These are phyloP conservation scores for Acidomyces sp. DNA, from an alignment of 495 filamentous ascomycete genomes.

Conservation along the genomic window DNA sequence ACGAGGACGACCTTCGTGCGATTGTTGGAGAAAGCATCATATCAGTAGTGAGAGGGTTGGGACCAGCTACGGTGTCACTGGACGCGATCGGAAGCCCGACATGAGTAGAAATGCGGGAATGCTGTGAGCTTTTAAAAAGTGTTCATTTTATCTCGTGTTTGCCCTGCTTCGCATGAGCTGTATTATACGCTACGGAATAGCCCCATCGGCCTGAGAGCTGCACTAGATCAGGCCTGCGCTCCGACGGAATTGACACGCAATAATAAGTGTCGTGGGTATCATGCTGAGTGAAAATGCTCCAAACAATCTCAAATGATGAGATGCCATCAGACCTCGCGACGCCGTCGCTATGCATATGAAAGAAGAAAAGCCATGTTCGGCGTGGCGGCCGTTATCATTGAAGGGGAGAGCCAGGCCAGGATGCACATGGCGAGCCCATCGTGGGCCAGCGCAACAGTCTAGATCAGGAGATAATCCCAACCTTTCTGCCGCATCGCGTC, in stretches of 20 bases:
- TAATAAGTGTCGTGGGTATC: constrained; percentile 13
- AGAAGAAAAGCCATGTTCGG: constrained; percentile 1
- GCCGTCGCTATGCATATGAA: constrained; percentile 14
- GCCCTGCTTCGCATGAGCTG: no score
- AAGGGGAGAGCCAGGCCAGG: constrained; percentile 10
- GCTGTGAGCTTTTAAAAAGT: no score
- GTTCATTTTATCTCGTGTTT: no score
- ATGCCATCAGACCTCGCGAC: constrained; percentile 3
- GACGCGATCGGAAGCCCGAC: no score
- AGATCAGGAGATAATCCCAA: constrained; percentile 90
- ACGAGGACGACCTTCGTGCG: no score
- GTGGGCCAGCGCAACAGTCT: constrained; percentile 5
- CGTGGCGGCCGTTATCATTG: background rate
- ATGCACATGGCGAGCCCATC: constrained; percentile 12
- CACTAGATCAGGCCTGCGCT: constrained; percentile 16
- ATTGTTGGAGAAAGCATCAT: no score
- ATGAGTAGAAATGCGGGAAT: no score
- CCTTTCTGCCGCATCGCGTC: constrained; percentile 84
- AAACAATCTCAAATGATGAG: constrained; percentile 3
- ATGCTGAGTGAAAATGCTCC: constrained; percentile 1
- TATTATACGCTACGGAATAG: no score
- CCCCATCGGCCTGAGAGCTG: constrained; percentile 17
- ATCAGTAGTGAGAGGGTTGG: no score
- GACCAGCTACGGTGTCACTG: no score
- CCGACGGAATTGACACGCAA: background rate